Evolutionary conservation across 805 yeast genomes (phyloP).

Genomic region (Clavispora santaluciae): DNA sequence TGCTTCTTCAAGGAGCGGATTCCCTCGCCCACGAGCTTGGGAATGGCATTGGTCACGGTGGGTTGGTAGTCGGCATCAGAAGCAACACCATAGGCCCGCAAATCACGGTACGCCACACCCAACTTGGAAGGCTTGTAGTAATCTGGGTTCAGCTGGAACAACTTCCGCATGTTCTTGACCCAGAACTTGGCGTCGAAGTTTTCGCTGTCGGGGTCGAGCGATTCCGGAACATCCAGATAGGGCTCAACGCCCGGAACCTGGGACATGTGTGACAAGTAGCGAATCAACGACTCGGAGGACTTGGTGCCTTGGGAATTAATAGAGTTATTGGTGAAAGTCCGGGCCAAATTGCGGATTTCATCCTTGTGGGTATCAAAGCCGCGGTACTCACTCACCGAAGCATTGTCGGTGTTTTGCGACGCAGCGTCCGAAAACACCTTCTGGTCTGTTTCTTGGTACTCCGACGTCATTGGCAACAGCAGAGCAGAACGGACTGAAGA

Average conservation of each 20-base stretch:
- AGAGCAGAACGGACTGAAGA: background rate
- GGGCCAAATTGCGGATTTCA: slow-evolving; percentile 39
- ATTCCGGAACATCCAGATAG: slow-evolving; percentile 7
- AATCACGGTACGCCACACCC: slow-evolving; percentile 54
- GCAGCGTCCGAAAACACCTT: background rate
- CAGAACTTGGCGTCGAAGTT: slow-evolving; percentile 57
- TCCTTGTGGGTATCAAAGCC: slow-evolving; percentile 35
- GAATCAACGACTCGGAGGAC: slow-evolving; percentile 23
- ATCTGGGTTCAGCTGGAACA: slow-evolving; percentile 51
- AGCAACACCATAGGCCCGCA: slow-evolving; percentile 62
- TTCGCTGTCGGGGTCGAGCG: slow-evolving; percentile 56
- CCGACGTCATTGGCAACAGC: background rate
- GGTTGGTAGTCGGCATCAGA: slow-evolving; percentile 65
- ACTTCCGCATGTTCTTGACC: slow-evolving; percentile 59
- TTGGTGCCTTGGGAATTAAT: slow-evolving; percentile 12
- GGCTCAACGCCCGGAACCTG: slow-evolving; percentile 19
- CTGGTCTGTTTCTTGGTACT: background rate
- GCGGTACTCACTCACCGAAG: slow-evolving; percentile 17
- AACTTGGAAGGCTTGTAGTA: slow-evolving; percentile 57
- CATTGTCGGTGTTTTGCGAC: slow-evolving; percentile 1
- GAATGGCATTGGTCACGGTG: slow-evolving; percentile 42
- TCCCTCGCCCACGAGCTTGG: slow-evolving; percentile 6
- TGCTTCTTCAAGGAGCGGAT: slow-evolving; percentile 17
- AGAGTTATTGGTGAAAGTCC: slow-evolving; percentile 29
- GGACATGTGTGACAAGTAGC: slow-evolving; percentile 43